phyloP scores from a whole-genome alignment of 2,329 filamentous ascomycete genomes.

The Diaporthe humulicola region DNA sequence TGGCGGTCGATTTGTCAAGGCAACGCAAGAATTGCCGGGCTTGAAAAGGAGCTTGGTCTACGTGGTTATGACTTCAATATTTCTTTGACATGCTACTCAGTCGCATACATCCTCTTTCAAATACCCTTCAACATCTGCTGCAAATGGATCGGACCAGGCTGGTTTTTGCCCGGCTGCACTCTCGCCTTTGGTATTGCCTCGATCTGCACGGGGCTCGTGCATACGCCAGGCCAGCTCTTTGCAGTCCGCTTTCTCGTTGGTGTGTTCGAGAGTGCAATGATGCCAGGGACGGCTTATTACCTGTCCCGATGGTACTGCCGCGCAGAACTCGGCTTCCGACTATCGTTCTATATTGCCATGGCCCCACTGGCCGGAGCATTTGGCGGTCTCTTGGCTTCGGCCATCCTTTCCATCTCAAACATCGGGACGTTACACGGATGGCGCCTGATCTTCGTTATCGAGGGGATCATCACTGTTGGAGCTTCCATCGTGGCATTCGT shows the following conservation, averaged over 20 bases:
- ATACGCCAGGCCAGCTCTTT: constrained; percentile 58
- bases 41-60: constrained; percentile 67
- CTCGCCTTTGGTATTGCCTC: constrained; percentile 69
- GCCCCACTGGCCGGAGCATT: constrained; percentile 74
- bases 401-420: constrained; percentile 69
- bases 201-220: constrained; percentile 70
- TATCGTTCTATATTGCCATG: constrained; percentile 74
- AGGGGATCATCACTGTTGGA: constrained; percentile 71
- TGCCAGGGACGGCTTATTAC: constrained; percentile 76
- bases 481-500: constrained; percentile 70
- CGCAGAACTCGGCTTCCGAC: constrained; percentile 70
- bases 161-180: constrained; percentile 70
- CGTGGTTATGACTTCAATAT: constrained; percentile 71
- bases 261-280: constrained; percentile 74
- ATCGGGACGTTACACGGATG: constrained; percentile 70
- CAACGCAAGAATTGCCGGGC: constrained; percentile 69
- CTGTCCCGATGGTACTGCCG: constrained; percentile 73
- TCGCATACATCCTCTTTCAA: constrained; percentile 73
- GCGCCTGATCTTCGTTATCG: constrained; percentile 81
- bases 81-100: constrained; percentile 72
- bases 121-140: constrained; percentile 72
- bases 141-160: constrained; percentile 74
- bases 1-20: constrained; percentile 50
- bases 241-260: constrained; percentile 71
- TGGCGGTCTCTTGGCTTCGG: constrained; percentile 72